Base-by-base conservation (phyloP, 139 green algal genomes). In the Pseudopediastrum boryanum region DNA sequence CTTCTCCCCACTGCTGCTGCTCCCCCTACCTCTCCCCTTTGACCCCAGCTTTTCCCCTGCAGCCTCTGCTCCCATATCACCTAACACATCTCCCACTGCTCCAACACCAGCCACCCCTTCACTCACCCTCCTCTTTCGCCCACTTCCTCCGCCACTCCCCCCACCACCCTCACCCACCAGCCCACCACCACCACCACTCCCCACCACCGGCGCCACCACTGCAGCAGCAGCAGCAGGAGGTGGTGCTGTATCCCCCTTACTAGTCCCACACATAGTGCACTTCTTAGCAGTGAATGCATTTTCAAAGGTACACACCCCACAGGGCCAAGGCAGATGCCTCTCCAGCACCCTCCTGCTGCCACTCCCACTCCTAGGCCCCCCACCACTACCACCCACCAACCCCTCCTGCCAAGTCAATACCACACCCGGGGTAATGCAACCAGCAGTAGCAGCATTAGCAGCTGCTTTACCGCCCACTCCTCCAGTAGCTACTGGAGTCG, bases 251-350 rank as follows among this genome's bases (percentile, higher is more conserved):
- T 48, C 56, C 31, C 54, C 68, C 2, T 62, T 48, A 5, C 33
- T 52, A 13, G 43, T 78, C 2, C 39, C 67, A 42, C 79, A 80
- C 44, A 76, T 52, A 1, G 12, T 43, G 42, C 83, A 87, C 71
- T 80, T 79, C 33, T 74, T 73, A 0, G 64, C 83, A 8, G 72
- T 35, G 41, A 66, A 72, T 33, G 42, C 39, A 64, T 89, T 89
- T 31, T 83, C 71, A 51, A 89, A 81, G 0, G 84, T 89, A 63
- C 84, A 89, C 0, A 64, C 56, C 31, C 27, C 29, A 63, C 84
- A 89, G 3, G 66, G 38, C 84, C 84, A 89, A 1, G 81, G 81
- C 58, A 82, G 81, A 51, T 85, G 69, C 7, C 84, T 73, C 23
- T 59, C 56, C 1, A 83, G 82, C 2, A 90, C 75, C 3, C 85